These are phyloP conservation scores for Yamadazyma songkhlaensis DNA, from an alignment of 1,139 yeast genomes.

Conservation along the genomic window DNA sequence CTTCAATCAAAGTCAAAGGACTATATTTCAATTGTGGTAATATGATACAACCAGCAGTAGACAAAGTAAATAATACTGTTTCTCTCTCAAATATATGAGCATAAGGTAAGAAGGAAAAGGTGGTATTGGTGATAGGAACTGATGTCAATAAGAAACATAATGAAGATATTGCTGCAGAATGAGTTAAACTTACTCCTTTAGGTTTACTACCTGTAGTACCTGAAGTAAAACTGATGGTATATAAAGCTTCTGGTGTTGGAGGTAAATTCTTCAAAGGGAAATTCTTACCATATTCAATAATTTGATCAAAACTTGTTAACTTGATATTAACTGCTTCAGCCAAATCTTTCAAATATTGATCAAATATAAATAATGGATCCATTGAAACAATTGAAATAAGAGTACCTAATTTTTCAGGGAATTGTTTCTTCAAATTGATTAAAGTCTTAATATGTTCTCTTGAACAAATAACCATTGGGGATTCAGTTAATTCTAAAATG, in stretches of 20 bases:
- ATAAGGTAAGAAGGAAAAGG: slow-evolving; percentile 53
- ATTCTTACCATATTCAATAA: slow-evolving; percentile 25
- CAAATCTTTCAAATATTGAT: slow-evolving; percentile 16
- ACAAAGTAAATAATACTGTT: slow-evolving; percentile 21
- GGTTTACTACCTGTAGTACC: slow-evolving; percentile 44
- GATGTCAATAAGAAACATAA: slow-evolving; percentile 19
- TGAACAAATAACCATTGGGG: slow-evolving; percentile 35
- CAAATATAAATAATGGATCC: slow-evolving; percentile 28
- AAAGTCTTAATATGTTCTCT: slow-evolving; percentile 26
- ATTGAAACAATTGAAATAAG: slow-evolving; percentile 32
- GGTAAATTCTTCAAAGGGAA: slow-evolving; percentile 23
- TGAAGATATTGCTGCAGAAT: slow-evolving; percentile 27
- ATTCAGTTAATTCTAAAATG: slow-evolving; percentile 32
- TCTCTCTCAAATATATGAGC: slow-evolving; percentile 68
- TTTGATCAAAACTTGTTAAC: slow-evolving; percentile 31
- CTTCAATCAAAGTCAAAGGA: slow-evolving; percentile 39
- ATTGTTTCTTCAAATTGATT: slow-evolving; percentile 24
- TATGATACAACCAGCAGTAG: slow-evolving; percentile 32
- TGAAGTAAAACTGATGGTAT: slow-evolving; percentile 41
- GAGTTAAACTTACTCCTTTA: slow-evolving; percentile 38
- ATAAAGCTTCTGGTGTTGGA: slow-evolving; percentile 29
- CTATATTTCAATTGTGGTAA: slow-evolving; percentile 38
- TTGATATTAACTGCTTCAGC: slow-evolving; percentile 24
- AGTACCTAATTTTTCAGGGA: slow-evolving; percentile 23
- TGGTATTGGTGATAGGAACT: slow-evolving; percentile 9